Percentiles rank a stretch among this genome's conserved stretches.
Evolutionary conservation across 345 rosid genomes (phyloP).

Genomic region (Syzygium grande): DNA sequence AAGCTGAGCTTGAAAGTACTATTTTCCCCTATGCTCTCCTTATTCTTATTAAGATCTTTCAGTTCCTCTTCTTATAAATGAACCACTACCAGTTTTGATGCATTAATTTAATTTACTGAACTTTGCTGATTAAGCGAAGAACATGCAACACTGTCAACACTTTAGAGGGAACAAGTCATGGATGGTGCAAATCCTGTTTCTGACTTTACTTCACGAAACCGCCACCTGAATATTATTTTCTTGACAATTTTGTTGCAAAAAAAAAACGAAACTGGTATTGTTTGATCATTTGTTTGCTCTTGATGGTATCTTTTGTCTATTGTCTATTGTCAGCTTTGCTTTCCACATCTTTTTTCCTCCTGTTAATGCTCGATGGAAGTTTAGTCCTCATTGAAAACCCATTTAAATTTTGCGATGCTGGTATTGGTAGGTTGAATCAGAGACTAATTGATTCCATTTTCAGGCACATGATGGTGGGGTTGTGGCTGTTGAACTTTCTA

Average conservation of each 20-base stretch:
- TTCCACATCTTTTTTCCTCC: not conserved
- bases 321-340: not conserved
- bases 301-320: not conserved
- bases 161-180: not conserved
- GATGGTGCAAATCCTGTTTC: not conserved
- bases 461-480: slow-evolving; percentile 99
- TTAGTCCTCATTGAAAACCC: not conserved
- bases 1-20: slow-evolving; percentile 89
- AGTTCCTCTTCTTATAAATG: not conserved
- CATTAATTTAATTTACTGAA: not conserved
- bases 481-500: slow-evolving; percentile 85
- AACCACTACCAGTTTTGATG: not conserved
- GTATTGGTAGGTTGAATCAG: not conserved
- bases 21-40: not conserved
- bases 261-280: not conserved
- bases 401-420: not conserved
- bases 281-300: not conserved
- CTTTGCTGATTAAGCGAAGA: not conserved
- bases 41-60: not conserved
- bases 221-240: not conserved
- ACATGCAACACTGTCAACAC: not conserved
- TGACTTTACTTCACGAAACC: not conserved
- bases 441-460: not conserved
- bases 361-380: not conserved
- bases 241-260: not conserved